A percentile compares a stretch with the other conserved stretches of the same genome.
Conservation (phyloP, 495 filamentous ascomycete species). For the Daldinia loculata region DNA sequence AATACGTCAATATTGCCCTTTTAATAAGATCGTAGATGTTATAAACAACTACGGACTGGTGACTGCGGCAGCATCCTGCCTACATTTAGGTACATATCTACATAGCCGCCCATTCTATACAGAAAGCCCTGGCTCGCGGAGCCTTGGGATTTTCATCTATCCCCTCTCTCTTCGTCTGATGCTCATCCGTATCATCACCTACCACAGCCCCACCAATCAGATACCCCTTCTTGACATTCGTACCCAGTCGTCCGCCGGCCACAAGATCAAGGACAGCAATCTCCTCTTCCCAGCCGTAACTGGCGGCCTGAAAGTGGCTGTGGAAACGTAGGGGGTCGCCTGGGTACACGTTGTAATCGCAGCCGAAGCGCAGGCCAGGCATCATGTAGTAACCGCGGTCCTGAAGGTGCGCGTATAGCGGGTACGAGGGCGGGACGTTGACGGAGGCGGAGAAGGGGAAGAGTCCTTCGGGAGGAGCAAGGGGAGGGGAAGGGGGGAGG, state of each 20-base stretch:
- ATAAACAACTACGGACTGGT: background rate
- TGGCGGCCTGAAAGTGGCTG: slow-evolving; percentile 84
- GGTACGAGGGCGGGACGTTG: slow-evolving; percentile 55
- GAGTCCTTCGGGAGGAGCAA: background rate
- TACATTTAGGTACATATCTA: slow-evolving; percentile 45
- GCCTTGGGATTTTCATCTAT: slow-evolving; percentile 29
- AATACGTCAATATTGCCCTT: background rate
- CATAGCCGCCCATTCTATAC: slow-evolving; percentile 87
- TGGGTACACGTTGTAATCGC: slow-evolving; percentile 88
- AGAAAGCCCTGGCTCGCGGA: slow-evolving; percentile 69
- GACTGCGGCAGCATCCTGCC: background rate
- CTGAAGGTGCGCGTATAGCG: slow-evolving; percentile 81
- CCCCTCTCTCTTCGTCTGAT: slow-evolving; percentile 37
- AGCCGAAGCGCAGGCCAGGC: slow-evolving; percentile 93
- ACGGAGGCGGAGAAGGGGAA: slow-evolving; percentile 2
- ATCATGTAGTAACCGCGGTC: slow-evolving; percentile 82
- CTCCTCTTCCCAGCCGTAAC: slow-evolving; percentile 84
- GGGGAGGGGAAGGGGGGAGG: slow-evolving; percentile 25
- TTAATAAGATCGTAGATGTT: background rate
- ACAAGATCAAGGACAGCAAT: slow-evolving; percentile 84
- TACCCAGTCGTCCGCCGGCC: slow-evolving; percentile 85
- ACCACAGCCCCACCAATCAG: slow-evolving; percentile 73
- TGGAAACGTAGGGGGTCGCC: slow-evolving; percentile 95
- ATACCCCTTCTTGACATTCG: slow-evolving; percentile 95
- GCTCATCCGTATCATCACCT: background rate